Percentiles rank a stretch among this genome's conserved stretches.
phyloP scores from a whole-genome alignment of 2,329 filamentous ascomycete genomes.

The Zymoseptoria brevis region DNA sequence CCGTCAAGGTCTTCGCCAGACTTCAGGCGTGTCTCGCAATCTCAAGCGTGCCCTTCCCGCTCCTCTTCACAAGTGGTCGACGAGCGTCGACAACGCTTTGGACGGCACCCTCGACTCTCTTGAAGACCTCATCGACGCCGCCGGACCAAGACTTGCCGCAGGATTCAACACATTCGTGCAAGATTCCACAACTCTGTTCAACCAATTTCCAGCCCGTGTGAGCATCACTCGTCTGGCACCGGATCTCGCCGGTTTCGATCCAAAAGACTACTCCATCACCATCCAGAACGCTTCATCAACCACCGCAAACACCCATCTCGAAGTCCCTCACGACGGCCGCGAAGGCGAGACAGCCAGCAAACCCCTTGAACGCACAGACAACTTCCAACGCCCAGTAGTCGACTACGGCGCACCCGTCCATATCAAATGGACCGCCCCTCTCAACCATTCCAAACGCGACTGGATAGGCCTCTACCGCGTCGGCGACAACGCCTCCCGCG shows the following conservation, averaged over 20 bases:
- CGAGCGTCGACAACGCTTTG: conserved; percentile 78
- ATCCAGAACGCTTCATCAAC: conserved; percentile 36
- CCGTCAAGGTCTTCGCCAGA: conserved; percentile 69
- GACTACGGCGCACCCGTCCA: conserved; percentile 86
- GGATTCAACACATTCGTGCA: conserved; percentile 81
- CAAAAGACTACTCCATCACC: conserved; percentile 69
- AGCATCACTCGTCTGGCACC: conserved; percentile 72
- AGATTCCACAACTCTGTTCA: conserved; percentile 81
- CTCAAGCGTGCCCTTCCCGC: conserved; percentile 78
- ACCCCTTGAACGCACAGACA: conserved; percentile 51
- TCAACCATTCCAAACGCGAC: conserved; percentile 80
- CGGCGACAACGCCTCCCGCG: conserved; percentile 80
- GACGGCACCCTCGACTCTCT: conserved; percentile 82
- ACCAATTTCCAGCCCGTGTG: conserved; percentile 77
- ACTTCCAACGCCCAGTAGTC: conserved; percentile 67
- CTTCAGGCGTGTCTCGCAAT: conserved; percentile 87
- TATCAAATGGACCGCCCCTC: conserved; percentile 82
- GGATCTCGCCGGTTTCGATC: conserved; percentile 70
- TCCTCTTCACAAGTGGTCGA: conserved; percentile 73
- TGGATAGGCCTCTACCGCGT: conserved; percentile 97
- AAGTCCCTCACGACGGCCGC: conserved; percentile 55
- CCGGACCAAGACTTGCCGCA: conserved; percentile 75
- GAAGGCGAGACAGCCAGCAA: conserved; percentile 64
- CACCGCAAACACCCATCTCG: conserved; percentile 50
- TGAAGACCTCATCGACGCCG: conserved; percentile 80